A percentile compares a stretch with the other conserved stretches of the same genome.
Evolutionary conservation across 768 basidiomycete genomes (phyloP).

Genomic region (Fibroporia radiculosa): DNA sequence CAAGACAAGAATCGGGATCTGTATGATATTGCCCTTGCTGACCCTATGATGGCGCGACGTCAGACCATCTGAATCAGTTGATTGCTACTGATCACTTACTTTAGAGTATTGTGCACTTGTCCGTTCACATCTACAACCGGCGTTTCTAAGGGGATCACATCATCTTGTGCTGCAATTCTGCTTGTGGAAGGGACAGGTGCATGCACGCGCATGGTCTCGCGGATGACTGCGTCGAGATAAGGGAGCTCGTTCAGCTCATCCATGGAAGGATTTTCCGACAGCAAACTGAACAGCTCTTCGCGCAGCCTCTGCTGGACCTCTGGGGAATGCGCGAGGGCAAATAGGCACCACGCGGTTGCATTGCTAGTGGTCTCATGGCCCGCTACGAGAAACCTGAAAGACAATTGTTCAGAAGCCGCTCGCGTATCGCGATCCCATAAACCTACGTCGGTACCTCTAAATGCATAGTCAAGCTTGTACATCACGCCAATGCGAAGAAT

Average conservation of each 20-base stretch:
- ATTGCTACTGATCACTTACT: slow-evolving; percentile 18
- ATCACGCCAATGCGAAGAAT: background rate
- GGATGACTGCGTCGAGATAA: slow-evolving; percentile 61
- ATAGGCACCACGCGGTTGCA: slow-evolving; percentile 29
- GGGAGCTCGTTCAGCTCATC: slow-evolving; percentile 59
- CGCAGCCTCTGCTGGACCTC: slow-evolving; percentile 31
- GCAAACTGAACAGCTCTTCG: slow-evolving; percentile 32
- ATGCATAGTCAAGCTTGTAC: background rate
- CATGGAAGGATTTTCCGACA: slow-evolving; percentile 47
- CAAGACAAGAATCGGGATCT: slow-evolving; percentile 44
- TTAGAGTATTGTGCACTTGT: slow-evolving; percentile 12
- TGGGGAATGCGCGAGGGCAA: slow-evolving; percentile 30
- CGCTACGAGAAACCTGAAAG: slow-evolving; percentile 22
- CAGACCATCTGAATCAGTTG: background rate
- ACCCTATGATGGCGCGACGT: slow-evolving; percentile 9
- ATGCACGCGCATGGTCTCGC: slow-evolving; percentile 52
- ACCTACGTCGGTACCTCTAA: slow-evolving; percentile 18
- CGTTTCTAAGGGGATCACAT: slow-evolving; percentile 42
- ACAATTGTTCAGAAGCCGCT: background rate
- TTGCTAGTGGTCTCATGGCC: slow-evolving; percentile 36
- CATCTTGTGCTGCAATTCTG: slow-evolving; percentile 36
- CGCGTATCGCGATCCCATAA: background rate
- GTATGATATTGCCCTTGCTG: slow-evolving; percentile 23
- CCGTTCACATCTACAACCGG: slow-evolving; percentile 20
- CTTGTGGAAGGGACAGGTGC: slow-evolving; percentile 41